Conservation (phyloP, 2,329 filamentous ascomycete species). For the Mollisiaceae sp. region DNA sequence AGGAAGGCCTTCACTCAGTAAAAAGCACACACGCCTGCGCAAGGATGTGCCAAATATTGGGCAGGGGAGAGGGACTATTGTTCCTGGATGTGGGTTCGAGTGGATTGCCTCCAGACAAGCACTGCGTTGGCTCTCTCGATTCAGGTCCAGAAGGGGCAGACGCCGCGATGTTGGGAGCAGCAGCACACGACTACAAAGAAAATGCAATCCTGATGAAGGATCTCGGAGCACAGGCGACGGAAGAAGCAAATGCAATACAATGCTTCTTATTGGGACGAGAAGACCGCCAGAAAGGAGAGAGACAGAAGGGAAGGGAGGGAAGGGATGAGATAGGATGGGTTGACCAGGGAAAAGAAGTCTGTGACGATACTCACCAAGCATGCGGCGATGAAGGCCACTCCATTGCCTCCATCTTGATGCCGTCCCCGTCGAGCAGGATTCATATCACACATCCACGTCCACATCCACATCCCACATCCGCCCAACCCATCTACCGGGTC, state of each 20-base stretch:
- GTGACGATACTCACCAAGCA: too few species aligned
- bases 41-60: slow-evolving; percentile 5
- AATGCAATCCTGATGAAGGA: not conserved
- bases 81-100: not conserved
- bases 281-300: not conserved
- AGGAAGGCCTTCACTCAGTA: slow-evolving; percentile 4
- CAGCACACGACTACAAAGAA: not conserved
- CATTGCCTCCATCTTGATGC: too few species aligned
- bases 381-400: too few species aligned
- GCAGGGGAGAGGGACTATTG: slow-evolving; percentile 5
- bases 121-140: not conserved
- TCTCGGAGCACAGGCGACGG: not conserved
- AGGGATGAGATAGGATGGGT: too few species aligned
- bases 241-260: not conserved
- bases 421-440: too few species aligned
- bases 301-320: not conserved
- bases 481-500: not conserved
- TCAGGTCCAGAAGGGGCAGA: slow-evolving; percentile 1
- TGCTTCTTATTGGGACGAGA: not conserved
- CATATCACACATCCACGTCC: not conserved
- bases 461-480: not conserved
- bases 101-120: not conserved
- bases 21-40: slow-evolving; percentile 7
- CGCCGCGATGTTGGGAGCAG: not conserved
- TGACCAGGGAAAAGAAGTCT: too few species aligned